phyloP scores from a whole-genome alignment of 495 filamentous ascomycete genomes.

The Hypoxylon lenormandii region DNA sequence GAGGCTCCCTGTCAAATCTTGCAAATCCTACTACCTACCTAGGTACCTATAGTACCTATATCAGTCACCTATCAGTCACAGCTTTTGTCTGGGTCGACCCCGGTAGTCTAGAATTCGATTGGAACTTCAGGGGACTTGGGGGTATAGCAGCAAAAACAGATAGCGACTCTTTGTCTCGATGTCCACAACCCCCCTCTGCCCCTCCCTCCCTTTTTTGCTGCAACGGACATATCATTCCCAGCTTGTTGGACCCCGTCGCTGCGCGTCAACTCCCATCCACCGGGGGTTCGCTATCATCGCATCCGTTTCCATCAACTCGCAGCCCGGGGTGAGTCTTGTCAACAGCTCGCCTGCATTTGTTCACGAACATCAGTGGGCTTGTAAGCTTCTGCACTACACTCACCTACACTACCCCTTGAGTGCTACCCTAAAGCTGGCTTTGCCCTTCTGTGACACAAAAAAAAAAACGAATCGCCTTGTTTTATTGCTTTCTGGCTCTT shows the following conservation, averaged over 20 bases:
- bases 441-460: constrained; percentile 19
- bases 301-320: constrained; percentile 36
- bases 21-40: too few relatives aligned
- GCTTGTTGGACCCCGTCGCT: constrained; percentile 42
- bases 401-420: constrained; percentile 11
- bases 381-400: constrained; percentile 21
- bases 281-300: constrained; percentile 31
- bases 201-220: constrained; percentile 23
- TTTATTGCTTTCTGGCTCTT: constrained; percentile 24
- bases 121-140: constrained; percentile 11
- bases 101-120: constrained; percentile 36
- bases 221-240: constrained; percentile 44
- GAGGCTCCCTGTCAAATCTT: constrained; percentile 13
- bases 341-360: constrained; percentile 32
- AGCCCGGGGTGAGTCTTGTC: constrained; percentile 33
- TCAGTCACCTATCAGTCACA: constrained; percentile 44
- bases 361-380: constrained; percentile 17
- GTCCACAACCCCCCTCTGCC: constrained; percentile 1
- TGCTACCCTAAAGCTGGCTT: constrained; percentile 17
- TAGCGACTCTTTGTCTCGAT: constrained; percentile 26
- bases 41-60: too few relatives aligned
- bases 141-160: constrained; percentile 8
- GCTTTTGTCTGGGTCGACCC: constrained; percentile 30
- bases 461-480: constrained; percentile 22
- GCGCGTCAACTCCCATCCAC: constrained; percentile 40